Evolutionary conservation across 495 filamentous ascomycete genomes (phyloP), one percentile per base, ranked within the genome.

Genomic region (Beverwykella pulmonaria): DNA sequence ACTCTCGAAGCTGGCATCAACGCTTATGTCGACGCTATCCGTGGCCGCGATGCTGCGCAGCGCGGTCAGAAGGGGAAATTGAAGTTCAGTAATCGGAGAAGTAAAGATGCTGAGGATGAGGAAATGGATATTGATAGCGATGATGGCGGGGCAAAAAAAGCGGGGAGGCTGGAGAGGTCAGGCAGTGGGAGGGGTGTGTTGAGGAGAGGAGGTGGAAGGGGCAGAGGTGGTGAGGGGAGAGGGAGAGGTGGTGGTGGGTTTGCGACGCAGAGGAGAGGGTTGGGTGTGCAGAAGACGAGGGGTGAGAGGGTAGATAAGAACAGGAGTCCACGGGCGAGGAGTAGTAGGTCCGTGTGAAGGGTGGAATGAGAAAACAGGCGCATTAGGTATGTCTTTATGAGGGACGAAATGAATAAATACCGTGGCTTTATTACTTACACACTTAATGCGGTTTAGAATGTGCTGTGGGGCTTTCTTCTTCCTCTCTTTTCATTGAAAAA

Each of bases 1-100:
- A 73, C 71, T n/a, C 70, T 82, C 9, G 78, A 85, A 64, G 83
- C 79, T 25, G 90, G 92, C 17, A 87, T 98, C 20, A 90, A 91
- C 69, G 94, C 94, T 30, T 98, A 98, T 75, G 91, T 98, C 15
- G 87, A 90, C 39, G 95, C 95, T 22, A 87, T 98, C 36, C 88
- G 86, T 65, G 90, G 95, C 53, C 88, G 89, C 62, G 91, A 97
- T 76, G 89, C 88, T 1, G 87, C 90, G 34, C 86, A 87, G 61
- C 83, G 92, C 34, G 94, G 95, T 22, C 88, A 90, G 69, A 85
- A 88, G 58, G 92, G 94, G 20, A 88, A 90, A 77, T 77, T 98
- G 61, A 97, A 95, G 83, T 96, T 97, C 80, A 86, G 82, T 17
- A 89, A 89, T 67, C 87, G 83, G 70, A 83, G 84, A 70, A 80